A percentile compares a stretch with the other conserved stretches of the same genome.
These are phyloP conservation scores for Xylaria sp. DNA, from an alignment of 2,329 filamentous ascomycete species.

Conservation along the genomic window DNA sequence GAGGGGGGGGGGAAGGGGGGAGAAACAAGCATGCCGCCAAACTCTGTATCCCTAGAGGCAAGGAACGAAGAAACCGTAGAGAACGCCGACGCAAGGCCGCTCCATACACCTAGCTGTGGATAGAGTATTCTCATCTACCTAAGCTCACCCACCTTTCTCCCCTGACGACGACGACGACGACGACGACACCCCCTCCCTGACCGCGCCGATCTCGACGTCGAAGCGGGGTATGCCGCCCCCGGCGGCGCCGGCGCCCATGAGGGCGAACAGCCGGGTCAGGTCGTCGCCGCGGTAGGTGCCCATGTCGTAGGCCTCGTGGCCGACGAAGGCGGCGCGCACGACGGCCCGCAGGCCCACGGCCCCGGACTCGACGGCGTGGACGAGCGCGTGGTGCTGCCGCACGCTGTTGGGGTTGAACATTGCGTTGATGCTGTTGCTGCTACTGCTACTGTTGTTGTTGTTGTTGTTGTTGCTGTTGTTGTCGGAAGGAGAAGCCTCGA, in stretches of 20 bases:
- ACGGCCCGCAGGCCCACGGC: conserved; percentile 26
- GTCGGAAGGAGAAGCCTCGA: conserved; percentile 6
- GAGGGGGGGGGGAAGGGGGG: no score
- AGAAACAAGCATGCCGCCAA: no score
- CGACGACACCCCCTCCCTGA: conserved; percentile 12
- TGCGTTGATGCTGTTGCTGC: conserved; percentile 3
- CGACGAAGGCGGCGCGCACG: conserved; percentile 29
- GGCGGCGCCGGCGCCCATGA: conserved; percentile 13
- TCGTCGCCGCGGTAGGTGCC: conserved; percentile 35
- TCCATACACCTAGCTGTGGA: no score
- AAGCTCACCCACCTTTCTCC: no score
- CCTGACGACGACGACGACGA: not conserved
- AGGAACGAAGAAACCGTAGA: no score
- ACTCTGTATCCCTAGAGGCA: no score
- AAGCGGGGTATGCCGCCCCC: conserved; percentile 30
- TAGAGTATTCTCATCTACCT: no score
- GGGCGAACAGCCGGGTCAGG: conserved; percentile 32
- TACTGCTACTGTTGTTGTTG: not conserved
- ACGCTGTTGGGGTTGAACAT: no score
- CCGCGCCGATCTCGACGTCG: conserved; percentile 36
- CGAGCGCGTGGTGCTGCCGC: no score
- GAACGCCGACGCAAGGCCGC: no score
- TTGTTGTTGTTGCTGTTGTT: not conserved
- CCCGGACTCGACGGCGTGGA: no score
- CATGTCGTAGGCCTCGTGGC: conserved; percentile 36